phyloP scores from a whole-genome alignment of 2,329 filamentous ascomycete genomes.

The Cucurbitaria berberidis region DNA sequence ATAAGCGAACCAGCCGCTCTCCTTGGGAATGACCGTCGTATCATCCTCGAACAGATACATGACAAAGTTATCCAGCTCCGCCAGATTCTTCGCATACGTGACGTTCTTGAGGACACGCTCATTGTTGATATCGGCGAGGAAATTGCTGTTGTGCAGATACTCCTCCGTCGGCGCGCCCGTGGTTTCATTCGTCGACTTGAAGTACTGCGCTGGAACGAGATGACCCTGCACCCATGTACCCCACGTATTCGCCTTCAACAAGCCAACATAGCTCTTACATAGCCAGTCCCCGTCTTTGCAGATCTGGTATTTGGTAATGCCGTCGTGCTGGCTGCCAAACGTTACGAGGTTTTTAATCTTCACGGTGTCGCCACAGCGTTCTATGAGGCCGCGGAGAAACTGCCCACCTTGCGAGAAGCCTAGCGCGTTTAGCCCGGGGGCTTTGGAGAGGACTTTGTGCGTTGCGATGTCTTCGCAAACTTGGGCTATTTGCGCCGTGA shows the following conservation, averaged over 20 bases:
- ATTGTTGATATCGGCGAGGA: conserved; percentile 95
- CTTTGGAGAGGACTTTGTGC: conserved; percentile 80
- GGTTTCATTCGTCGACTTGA: conserved; percentile 68
- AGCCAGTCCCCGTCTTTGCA: conserved; percentile 77
- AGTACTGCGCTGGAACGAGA: conserved; percentile 95
- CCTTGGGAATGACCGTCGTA: conserved; percentile 83
- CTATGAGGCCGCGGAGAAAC: conserved; percentile 88
- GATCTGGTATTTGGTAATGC: conserved; percentile 80
- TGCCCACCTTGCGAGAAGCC: conserved; percentile 97
- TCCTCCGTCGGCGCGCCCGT: conserved; percentile 62
- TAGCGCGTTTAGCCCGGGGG: conserved; percentile 84
- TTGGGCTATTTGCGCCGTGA: conserved; percentile 75
- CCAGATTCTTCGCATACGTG: conserved; percentile 74
- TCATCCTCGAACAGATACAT: conserved; percentile 93
- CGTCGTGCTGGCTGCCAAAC: conserved; percentile 90
- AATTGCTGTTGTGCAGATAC: conserved; percentile 84
- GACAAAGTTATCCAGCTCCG: conserved; percentile 74
- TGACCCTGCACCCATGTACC: conserved; percentile 74
- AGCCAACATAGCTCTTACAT: conserved; percentile 78
- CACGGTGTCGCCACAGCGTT: conserved; percentile 77
- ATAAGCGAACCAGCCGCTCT: conserved; percentile 89
- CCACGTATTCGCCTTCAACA: conserved; percentile 84
- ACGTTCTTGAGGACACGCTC: conserved; percentile 77
- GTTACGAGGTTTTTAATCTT: conserved; percentile 81
- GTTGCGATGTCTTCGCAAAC: conserved; percentile 79